Conservation (phyloP, 2,329 filamentous ascomycete species). For the Talaromyces atroroseus region DNA sequence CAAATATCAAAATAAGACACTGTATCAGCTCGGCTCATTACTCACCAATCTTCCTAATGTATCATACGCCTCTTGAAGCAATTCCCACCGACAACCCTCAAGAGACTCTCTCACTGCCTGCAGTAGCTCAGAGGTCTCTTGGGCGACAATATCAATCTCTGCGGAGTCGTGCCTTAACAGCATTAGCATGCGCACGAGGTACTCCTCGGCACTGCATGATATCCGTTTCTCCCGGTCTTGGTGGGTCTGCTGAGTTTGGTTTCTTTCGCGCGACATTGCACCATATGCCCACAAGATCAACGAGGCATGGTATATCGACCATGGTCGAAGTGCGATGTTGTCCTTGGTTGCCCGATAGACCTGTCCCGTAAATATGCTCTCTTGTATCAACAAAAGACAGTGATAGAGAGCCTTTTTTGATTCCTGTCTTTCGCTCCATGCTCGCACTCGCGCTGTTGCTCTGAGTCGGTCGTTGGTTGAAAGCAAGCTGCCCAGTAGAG, state of each 20-base stretch:
- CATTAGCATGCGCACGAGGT: conserved; percentile 20
- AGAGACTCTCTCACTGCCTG: conserved; percentile 18
- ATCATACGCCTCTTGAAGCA: conserved; percentile 21
- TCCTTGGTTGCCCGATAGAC: conserved; percentile 19
- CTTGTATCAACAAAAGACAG: conserved; percentile 21
- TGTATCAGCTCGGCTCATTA: not conserved
- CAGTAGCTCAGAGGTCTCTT: conserved; percentile 19
- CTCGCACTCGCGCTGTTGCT: conserved; percentile 18
- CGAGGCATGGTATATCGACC: conserved; percentile 22
- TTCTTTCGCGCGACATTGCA: conserved; percentile 15
- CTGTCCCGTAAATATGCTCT: conserved; percentile 21
- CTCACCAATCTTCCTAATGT: conserved; percentile 19
- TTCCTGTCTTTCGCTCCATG: conserved; percentile 19
- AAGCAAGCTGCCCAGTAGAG: conserved; percentile 18
- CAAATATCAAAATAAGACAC: not conserved
- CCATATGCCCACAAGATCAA: conserved; percentile 24
- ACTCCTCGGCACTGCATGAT: conserved; percentile 17
- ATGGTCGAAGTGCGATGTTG: conserved; percentile 22
- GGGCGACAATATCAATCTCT: conserved; percentile 13
- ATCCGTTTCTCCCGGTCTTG: not conserved
- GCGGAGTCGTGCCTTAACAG: conserved; percentile 15
- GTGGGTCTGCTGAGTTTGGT: not conserved
- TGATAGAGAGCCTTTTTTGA: conserved; percentile 22
- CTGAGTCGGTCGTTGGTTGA: conserved; percentile 18
- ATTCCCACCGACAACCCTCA: conserved; percentile 22